Evolutionary conservation across 2,329 filamentous ascomycete species (phyloP).

Genomic region (Microsporum canis): DNA sequence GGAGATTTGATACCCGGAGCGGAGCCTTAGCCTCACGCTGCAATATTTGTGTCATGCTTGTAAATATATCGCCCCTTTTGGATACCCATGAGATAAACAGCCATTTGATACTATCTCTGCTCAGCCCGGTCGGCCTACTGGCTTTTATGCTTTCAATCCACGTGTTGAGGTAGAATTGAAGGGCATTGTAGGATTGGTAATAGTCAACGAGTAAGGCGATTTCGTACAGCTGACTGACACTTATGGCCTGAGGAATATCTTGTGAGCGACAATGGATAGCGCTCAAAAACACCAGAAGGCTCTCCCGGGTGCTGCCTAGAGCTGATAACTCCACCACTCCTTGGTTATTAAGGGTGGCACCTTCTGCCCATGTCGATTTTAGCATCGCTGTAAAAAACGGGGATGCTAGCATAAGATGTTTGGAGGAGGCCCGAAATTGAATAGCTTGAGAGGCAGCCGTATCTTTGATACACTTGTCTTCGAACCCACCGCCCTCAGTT

Average conservation of each 20-base stretch:
- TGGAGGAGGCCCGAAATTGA: not conserved
- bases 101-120: conserved; percentile 1
- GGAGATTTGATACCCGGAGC: not conserved
- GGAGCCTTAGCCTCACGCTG: not conserved
- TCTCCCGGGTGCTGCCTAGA: not conserved
- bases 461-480: no score
- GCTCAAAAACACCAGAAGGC: not conserved
- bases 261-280: not conserved
- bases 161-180: not conserved
- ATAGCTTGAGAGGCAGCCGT: not conserved
- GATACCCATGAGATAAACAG: conserved; percentile 1
- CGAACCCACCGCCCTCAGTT: not conserved
- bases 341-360: not conserved
- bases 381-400: conserved; percentile 5
- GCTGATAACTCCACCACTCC: not conserved
- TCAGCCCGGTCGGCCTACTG: not conserved
- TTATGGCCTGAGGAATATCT: not conserved
- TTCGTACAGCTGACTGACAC: conserved; percentile 9
- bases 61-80: not conserved
- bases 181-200: conserved; percentile 10
- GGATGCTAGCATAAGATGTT: conserved; percentile 7
- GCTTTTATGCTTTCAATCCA: not conserved
- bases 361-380: conserved; percentile 4
- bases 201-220: conserved; percentile 16
- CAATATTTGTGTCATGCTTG: not conserved